Conservation (phyloP, 176 grass and related monocot genomes). For the Saccharum spontaneum region DNA sequence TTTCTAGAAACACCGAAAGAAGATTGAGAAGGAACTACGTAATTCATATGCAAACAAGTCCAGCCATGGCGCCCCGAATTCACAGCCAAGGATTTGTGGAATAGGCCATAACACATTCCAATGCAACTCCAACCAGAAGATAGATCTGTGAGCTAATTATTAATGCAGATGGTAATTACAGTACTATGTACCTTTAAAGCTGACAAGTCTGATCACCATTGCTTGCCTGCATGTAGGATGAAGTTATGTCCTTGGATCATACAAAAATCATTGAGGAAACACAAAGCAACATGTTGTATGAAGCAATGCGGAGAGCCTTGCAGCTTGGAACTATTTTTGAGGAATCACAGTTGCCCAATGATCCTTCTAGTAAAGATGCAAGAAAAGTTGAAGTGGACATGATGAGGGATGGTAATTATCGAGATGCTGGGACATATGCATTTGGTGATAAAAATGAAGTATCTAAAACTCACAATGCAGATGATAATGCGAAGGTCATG, state of each 20-base stretch:
- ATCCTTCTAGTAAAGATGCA: not conserved
- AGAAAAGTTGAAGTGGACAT: not conserved
- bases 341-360: not conserved
- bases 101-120: not conserved
- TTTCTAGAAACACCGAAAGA: conserved; percentile 29
- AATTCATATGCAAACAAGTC: not conserved
- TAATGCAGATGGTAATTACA: not conserved
- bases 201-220: not conserved
- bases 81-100: not conserved
- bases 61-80: not conserved
- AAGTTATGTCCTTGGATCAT: not conserved
- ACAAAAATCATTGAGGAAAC: not conserved
- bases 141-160: conserved; percentile 9
- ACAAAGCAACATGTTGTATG: not conserved
- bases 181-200: not conserved
- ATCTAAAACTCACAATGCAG: not conserved
- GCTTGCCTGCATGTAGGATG: not conserved
- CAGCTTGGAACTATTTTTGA: not conserved
- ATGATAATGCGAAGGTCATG: not conserved
- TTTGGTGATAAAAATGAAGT: not conserved
- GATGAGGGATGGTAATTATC: not conserved
- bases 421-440: not conserved
- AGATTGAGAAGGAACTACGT: not conserved
- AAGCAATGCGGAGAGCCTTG: conserved; percentile 30
- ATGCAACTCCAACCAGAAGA: not conserved